Base-by-base conservation (phyloP, 2,329 filamentous ascomycete genomes). In the Penicillium crustosum region DNA sequence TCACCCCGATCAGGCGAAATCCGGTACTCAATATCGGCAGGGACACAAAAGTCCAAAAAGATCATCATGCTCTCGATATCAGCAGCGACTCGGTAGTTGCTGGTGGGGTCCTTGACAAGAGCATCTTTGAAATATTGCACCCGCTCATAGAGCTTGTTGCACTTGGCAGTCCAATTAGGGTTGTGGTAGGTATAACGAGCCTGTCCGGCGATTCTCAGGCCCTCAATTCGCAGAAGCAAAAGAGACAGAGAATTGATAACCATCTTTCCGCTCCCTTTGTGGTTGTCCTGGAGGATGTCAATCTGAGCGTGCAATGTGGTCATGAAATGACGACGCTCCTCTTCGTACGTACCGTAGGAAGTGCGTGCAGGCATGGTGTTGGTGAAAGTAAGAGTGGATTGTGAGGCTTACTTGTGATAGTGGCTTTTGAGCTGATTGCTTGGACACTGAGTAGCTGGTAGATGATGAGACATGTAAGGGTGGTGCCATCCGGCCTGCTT, bases 231-330 rank as follows among this genome's bases (percentile, higher is more conserved):
- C 6, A 6, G n/a, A 12, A 53, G 35, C 3, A 57, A 43, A 7
- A 36, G 23, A 15, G 6, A n/a, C 4, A 57, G 29, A 10, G 36
- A 42, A 4, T 35, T 27, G 7, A 49, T 29, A 6, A 25, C 29
- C 15, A 44, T 38, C 6, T 27, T 8, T 1, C 19, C 39, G 19
- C 12, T 19, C 4, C 33, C 29, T 5, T 19, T 15, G 19, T 39
- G 2, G 8, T 38, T 44, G 13, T 49, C 36, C 19, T 35, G 25
- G 31, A 58, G 55, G 33, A 58, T 58, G 38, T 49, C 23, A n/a
- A 49, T 49, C 33, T 49, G 55, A n/a, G 44, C 29, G n/a, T 44
- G n/a, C 15, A 58, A 25, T 2, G 55, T 55, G 51, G 51, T 55
- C 38, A 43, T 15, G 19, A 58, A 38, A 12, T 35, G 10, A 8